These are phyloP conservation scores for Fusarium sp. DNA, from an alignment of 2,329 filamentous ascomycete genomes.

Conservation along the genomic window DNA sequence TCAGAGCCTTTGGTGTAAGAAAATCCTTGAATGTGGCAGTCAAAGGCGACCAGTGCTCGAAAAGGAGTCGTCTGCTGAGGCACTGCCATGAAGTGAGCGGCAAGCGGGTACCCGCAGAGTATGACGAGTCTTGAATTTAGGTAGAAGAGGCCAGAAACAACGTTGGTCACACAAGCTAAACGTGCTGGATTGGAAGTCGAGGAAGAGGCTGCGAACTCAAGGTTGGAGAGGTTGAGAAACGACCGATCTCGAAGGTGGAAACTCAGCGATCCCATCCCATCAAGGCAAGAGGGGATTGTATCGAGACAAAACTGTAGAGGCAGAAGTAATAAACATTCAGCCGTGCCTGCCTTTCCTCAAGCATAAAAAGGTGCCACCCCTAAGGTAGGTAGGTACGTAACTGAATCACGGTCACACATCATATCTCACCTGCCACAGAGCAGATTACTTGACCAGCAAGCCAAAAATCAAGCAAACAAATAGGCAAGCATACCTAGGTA, in stretches of 20 bases:
- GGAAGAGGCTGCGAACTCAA: not conserved
- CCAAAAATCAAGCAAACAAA: not conserved
- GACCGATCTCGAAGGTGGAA: not conserved
- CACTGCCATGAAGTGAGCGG: slow-evolving; percentile 8
- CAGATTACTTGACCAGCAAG: not conserved
- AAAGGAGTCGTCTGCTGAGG: slow-evolving; percentile 2
- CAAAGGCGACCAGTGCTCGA: not conserved
- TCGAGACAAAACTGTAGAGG: not conserved
- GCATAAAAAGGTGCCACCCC: no score
- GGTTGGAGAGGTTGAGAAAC: not conserved
- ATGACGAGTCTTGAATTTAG: slow-evolving; percentile 11
- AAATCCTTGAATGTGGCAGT: not conserved
- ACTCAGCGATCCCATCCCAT: not conserved
- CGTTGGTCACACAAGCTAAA: not conserved
- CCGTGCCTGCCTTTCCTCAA: not conserved
- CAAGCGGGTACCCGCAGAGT: slow-evolving; percentile 23
- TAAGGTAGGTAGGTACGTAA: no score
- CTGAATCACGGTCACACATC: slow-evolving; percentile 15
- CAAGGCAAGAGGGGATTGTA: not conserved
- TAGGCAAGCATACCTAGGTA: not conserved
- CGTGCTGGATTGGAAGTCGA: not conserved
- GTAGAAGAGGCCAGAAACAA: not conserved
- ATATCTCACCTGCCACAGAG: not conserved
- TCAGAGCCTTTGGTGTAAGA: not conserved
- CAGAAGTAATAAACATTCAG: not conserved